Evolutionary conservation across 2,329 filamentous ascomycete genomes (phyloP), one percentile per base, ranked within the genome.

Genomic region (Aschersonia sp.): DNA sequence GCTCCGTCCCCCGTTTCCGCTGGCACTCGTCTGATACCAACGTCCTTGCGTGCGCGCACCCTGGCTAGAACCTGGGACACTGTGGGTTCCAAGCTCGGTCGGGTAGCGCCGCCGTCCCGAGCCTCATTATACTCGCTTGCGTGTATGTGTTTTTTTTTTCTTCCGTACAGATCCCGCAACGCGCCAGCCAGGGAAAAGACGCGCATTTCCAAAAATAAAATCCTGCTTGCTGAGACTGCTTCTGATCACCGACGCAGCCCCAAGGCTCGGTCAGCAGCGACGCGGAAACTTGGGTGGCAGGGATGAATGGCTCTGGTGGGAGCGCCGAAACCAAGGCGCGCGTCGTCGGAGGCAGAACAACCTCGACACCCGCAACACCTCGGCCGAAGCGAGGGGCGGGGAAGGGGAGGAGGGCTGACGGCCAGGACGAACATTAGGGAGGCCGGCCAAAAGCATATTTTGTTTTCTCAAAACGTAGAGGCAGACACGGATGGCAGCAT

Each of bases 71-170:
- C 40, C 40, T 14, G 10, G 40, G 40, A 9, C 9, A 22, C 35
- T 31, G 45, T 45, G 45, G 45, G 31, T 40, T 46, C 44, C 35
- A 45, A 40, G 31, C 41, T 42, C 33, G 35, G 44, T 46, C 49
- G 49, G 49, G 46, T 46, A 48, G 46, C 46, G 49, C 49, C 49
- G 49, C 46, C 44, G 46, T 45, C 35, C 46, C 44, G 46, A 44
- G 40, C 46, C 44, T 50, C 14, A 29, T 37, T 32, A 32, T 22
- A 22, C 31, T 32, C 33, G 30, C 9, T 33, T 30, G 22, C 11
- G 40, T 42, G 14, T 42, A 11, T 42, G 9, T 14, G 40, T 22
- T 7, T 42, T 22, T 9, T 42, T n/a, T 22, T 39, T 39, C 4
- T 8, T 12, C 4, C 35, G 40, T 12, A n/a, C 11, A 42, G 40